A percentile compares a stretch with the other conserved stretches of the same genome.
Evolutionary conservation across 768 basidiomycete species (phyloP).

Genomic region (Rhodotorula paludigena): DNA sequence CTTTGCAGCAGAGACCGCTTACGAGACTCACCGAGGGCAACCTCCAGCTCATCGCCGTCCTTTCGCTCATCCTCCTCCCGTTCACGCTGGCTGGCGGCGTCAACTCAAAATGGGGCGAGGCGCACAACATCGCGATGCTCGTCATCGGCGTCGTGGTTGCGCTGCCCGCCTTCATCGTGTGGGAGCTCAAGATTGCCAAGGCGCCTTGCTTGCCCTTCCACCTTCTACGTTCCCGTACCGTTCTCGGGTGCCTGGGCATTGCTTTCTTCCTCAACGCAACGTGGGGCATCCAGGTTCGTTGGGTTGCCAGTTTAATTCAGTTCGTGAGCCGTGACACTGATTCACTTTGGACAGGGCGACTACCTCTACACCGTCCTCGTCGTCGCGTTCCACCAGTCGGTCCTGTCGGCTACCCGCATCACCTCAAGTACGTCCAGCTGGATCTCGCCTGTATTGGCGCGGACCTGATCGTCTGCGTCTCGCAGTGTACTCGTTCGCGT

Average conservation of each 20-base stretch:
- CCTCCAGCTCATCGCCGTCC: conserved; percentile 34
- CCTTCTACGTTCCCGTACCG: conserved; percentile 43
- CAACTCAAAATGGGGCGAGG: conserved; percentile 37
- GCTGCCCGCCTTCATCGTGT: conserved; percentile 43
- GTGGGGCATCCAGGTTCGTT: not conserved
- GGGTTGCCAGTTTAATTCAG: no score
- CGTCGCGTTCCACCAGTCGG: conserved; percentile 44
- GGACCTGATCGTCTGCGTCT: not conserved
- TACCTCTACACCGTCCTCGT: conserved; percentile 45
- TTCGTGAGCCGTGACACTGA: no score
- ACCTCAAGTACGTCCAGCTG: conserved; percentile 7
- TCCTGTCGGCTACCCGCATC: conserved; percentile 43
- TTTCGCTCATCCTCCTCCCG: conserved; percentile 46
- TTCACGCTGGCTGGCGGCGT: conserved; percentile 46
- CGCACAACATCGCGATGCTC: conserved; percentile 45
- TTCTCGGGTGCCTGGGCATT: conserved; percentile 44
- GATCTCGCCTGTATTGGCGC: not conserved
- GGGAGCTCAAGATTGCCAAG: conserved; percentile 41
- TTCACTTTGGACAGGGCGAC: not conserved
- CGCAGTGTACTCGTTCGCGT: conserved; percentile 44
- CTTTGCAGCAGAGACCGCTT: no score
- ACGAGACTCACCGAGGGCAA: no score
- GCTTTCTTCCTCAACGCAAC: conserved; percentile 41
- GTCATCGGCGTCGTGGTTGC: conserved; percentile 44
- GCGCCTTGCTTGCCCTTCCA: conserved; percentile 2